Evolutionary conservation across 1,139 yeast genomes (phyloP).

Genomic region (Yamadazyma trypodendri): DNA sequence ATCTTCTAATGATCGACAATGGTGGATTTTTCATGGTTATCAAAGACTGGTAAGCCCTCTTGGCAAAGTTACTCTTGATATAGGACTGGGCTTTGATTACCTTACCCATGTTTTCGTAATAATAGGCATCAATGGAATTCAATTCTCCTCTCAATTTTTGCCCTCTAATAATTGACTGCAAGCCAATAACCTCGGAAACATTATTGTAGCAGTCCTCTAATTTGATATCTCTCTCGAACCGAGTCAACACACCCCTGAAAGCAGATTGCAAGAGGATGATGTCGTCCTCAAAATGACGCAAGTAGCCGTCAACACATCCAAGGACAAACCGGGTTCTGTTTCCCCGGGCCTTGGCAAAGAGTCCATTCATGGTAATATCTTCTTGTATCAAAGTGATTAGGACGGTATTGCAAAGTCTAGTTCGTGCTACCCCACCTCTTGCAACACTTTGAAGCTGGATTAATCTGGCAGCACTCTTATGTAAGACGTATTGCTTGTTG

Average conservation of each 20-base stretch:
- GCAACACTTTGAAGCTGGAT: slow-evolving; percentile 50
- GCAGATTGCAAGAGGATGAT: slow-evolving; percentile 32
- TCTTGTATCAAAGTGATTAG: slow-evolving; percentile 42
- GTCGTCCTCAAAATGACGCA: slow-evolving; percentile 23
- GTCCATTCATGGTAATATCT: slow-evolving; percentile 34
- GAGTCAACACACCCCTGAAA: slow-evolving; percentile 47
- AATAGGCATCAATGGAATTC: slow-evolving; percentile 48
- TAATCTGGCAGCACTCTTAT: slow-evolving; percentile 15
- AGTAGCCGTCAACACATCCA: slow-evolving; percentile 18
- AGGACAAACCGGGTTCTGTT: slow-evolving; percentile 32
- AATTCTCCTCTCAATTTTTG: slow-evolving; percentile 33
- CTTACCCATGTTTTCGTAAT: slow-evolving; percentile 50
- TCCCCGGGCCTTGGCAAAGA: slow-evolving; percentile 50
- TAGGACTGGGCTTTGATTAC: slow-evolving; percentile 74
- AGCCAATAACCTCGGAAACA: slow-evolving; percentile 31
- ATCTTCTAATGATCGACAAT: slow-evolving; percentile 69
- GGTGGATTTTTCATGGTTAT: slow-evolving; percentile 75
- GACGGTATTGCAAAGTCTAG: slow-evolving; percentile 43
- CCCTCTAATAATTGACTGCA: slow-evolving; percentile 58
- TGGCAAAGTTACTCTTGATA: slow-evolving; percentile 66
- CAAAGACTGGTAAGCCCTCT: slow-evolving; percentile 71
- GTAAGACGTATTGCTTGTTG: slow-evolving; percentile 18
- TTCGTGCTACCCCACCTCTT: slow-evolving; percentile 53
- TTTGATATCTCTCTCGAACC: slow-evolving; percentile 50
- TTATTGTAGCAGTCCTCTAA: slow-evolving; percentile 55